A percentile compares a stretch with the other conserved stretches of the same genome.
These are phyloP conservation scores for Lizonia empirigonia DNA, from an alignment of 2,329 filamentous ascomycete genomes.

Conservation along the genomic window DNA sequence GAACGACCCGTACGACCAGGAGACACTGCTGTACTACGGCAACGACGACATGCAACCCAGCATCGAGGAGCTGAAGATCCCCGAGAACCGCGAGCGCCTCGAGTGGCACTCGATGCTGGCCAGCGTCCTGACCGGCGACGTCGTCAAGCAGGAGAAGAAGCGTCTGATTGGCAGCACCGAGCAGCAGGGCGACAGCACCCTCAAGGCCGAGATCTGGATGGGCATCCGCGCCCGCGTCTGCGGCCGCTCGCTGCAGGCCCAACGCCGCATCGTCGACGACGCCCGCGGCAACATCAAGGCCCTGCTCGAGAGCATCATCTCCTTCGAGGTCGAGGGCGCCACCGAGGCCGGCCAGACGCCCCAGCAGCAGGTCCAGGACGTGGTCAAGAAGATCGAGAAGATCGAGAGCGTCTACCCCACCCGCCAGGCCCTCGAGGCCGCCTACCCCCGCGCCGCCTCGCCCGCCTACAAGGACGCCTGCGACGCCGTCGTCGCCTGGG, in stretches of 20 bases:
- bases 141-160: slow-evolving; percentile 98
- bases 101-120: slow-evolving; percentile 99
- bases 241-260: slow-evolving; percentile 81
- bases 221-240: slow-evolving; percentile 83
- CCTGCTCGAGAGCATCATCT: slow-evolving; percentile 83
- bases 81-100: slow-evolving; percentile 83
- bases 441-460: slow-evolving; percentile 78
- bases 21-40: slow-evolving; percentile 90
- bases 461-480: slow-evolving; percentile 79
- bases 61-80: slow-evolving; percentile 85
- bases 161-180: slow-evolving; percentile 82
- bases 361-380: slow-evolving; percentile 84
- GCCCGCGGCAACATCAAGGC: slow-evolving; percentile 74
- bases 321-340: slow-evolving; percentile 92
- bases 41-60: slow-evolving; percentile 89
- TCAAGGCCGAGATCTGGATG: slow-evolving; percentile 80
- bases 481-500: slow-evolving; percentile 90
- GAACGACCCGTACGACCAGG: slow-evolving; percentile 83
- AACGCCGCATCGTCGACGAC: slow-evolving; percentile 87
- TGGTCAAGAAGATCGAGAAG: slow-evolving; percentile 88
- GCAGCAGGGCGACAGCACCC: slow-evolving; percentile 71
- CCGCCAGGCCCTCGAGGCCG: slow-evolving; percentile 71
- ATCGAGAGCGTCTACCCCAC: slow-evolving; percentile 86
- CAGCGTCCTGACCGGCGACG: slow-evolving; percentile 92
- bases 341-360: slow-evolving; percentile 89